These are phyloP conservation scores for Crucihimalaya himalaica DNA, from an alignment of 345 rosid species.

Conservation along the genomic window DNA sequence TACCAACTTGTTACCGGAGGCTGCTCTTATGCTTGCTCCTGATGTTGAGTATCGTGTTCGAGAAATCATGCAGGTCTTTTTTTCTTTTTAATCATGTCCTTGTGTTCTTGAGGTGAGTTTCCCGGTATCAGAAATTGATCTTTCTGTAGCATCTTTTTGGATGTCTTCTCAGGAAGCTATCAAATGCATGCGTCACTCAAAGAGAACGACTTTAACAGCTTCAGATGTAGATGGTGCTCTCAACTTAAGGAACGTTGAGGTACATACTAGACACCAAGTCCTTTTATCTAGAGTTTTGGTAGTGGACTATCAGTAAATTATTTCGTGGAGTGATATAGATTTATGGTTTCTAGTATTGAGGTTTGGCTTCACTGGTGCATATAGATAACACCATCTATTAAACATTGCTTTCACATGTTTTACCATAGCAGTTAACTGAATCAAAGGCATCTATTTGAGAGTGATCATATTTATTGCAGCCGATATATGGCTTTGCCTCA, in stretches of 20 bases:
- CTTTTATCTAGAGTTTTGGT: background rate
- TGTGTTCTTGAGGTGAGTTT: slow-evolving; percentile 17
- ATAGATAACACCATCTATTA: background rate
- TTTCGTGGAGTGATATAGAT: slow-evolving; percentile 6
- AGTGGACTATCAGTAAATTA: background rate
- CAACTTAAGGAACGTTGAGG: slow-evolving; percentile 85
- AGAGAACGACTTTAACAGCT: slow-evolving; percentile 67
- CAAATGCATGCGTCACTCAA: slow-evolving; percentile 96
- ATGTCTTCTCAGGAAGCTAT: slow-evolving; percentile 65
- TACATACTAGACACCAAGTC: slow-evolving; percentile 23
- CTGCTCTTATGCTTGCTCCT: slow-evolving; percentile 83
- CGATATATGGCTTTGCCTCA: slow-evolving; percentile 80
- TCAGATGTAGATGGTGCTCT: slow-evolving; percentile 90
- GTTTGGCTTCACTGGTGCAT: slow-evolving; percentile 8
- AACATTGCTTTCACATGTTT: background rate
- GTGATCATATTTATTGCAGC: slow-evolving; percentile 52
- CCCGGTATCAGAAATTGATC: background rate
- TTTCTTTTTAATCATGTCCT: background rate
- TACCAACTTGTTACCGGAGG: slow-evolving; percentile 66
- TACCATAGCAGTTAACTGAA: slow-evolving; percentile 1
- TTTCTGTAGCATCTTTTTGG: background rate
- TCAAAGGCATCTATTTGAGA: slow-evolving; percentile 23
- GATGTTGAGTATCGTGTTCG: slow-evolving; percentile 94
- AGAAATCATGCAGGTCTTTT: slow-evolving; percentile 82
- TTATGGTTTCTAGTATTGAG: slow-evolving; percentile 22